Base-by-base conservation (phyloP, 345 rosid genomes). In the Murraya paniculata region DNA sequence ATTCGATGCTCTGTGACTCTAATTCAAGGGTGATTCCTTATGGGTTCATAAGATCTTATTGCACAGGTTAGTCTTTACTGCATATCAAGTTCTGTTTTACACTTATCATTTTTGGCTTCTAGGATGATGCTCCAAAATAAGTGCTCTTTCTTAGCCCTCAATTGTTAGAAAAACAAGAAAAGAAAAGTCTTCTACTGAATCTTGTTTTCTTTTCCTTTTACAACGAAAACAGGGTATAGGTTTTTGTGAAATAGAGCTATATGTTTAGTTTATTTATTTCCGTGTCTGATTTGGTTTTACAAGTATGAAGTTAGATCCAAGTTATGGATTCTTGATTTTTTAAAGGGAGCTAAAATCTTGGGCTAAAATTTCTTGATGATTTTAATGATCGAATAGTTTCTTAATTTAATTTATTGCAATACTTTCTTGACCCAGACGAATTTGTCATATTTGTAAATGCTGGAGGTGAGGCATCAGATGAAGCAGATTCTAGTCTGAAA, bases 1-100 rank as follows among this genome's bases (percentile, higher is more conserved):
- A 89, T 83, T 88, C 85, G 2, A 88, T 95, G 97, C 86, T 94
- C 8, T 95, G 94, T 64, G 97, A 92, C 82, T 86, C 97, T 4
- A 87, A 80, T 83, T 89, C 98, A 64, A 86, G 90, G 77, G 81
- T 93, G 1, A 81, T 94, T 5, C 81, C 74, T 25, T 59, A 76
- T 41, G 99, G 99, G 80, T 86, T 92, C 80, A 69, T 86, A 10
- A 85, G 56, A 82, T 74, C 88, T 28, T 77, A 71, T 82, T 79
- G 76, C 79, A 30, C 87, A 61, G 94, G 99, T 94, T 64, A 33
- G 89, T 66, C 28, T 66, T 66, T 67, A 48, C 27, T 22, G 61
- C 22, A 5, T 39, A 41, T 1, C 25, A 41, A 19, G 58, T 28
- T 74, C 4, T 73, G 68, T 30, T 31, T 41, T 62, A 31, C 11